Conservation (phyloP, 2,329 filamentous ascomycete species). For the Thielaviopsis ethacetica region DNA sequence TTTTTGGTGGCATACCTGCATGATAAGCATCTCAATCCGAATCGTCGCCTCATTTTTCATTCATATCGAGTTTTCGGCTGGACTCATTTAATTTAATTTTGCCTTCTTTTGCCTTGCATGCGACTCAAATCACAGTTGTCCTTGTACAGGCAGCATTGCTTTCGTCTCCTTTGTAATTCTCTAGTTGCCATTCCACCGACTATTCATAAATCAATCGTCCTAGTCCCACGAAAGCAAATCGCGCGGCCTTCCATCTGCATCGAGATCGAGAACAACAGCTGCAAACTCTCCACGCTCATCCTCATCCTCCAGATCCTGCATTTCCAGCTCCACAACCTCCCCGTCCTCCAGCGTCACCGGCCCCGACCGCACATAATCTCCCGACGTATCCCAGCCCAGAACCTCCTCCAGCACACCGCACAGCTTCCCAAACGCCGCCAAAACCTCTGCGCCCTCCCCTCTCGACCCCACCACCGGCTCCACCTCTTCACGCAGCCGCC, state of each 20-base stretch:
- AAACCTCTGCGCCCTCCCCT: conserved; percentile 26
- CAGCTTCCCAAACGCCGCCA: conserved; percentile 31
- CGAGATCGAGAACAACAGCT: conserved; percentile 35
- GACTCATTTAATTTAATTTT: too few species aligned
- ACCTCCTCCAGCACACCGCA: conserved; percentile 28
- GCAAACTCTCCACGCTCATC: conserved; percentile 38
- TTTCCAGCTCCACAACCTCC: conserved; percentile 30
- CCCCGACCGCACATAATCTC: conserved; percentile 31
- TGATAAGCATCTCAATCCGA: too few species aligned
- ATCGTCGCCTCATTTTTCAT: too few species aligned
- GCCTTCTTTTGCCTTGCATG: too few species aligned
- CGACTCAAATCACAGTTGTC: too few species aligned
- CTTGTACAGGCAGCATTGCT: too few species aligned
- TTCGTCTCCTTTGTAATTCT: too few species aligned
- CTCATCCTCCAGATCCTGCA: conserved; percentile 35
- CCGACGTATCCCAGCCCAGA: conserved; percentile 37
- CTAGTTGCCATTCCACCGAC: too few species aligned
- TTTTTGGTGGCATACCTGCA: too few species aligned
- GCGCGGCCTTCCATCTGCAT: conserved; percentile 33
- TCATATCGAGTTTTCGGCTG: too few species aligned
- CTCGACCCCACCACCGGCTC: conserved; percentile 22
- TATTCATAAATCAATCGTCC: too few species aligned
- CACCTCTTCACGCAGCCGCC: conserved; percentile 32
- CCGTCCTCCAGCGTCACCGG: conserved; percentile 36
- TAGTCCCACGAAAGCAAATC: conserved; percentile 33